These are phyloP conservation scores for Coemansia brasiliensis DNA, from an alignment of 192 early-diverging fungal genomes.

Conservation along the genomic window DNA sequence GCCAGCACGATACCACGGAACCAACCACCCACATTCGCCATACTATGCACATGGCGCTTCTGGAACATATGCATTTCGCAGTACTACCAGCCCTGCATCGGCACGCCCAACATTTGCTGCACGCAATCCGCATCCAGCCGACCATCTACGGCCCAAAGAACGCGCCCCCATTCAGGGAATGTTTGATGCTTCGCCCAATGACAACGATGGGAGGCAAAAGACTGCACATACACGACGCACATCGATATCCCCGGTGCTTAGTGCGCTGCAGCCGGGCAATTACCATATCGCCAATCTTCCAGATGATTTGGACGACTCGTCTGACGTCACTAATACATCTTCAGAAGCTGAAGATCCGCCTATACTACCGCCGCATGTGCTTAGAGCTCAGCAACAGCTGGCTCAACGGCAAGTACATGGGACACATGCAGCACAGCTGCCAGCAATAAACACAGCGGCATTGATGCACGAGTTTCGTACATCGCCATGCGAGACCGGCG, in stretches of 20 bases:
- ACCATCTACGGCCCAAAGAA: not conserved
- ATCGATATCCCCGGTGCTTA: conserved; percentile 50
- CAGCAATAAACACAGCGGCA: conserved; percentile 37
- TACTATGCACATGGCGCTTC: conserved; percentile 50
- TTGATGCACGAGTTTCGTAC: conserved; percentile 12
- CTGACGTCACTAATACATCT: conserved; percentile 18
- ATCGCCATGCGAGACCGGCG: conserved; percentile 40
- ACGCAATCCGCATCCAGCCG: not conserved
- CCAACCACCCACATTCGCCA: conserved; percentile 43
- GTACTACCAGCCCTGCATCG: conserved; percentile 2
- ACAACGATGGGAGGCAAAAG: not conserved
- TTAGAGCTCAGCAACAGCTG: conserved; percentile 2
- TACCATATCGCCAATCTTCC: conserved; percentile 55
- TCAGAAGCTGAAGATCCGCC: conserved; percentile 4
- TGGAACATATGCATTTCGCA: conserved; percentile 11
- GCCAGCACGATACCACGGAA: conserved; percentile 49
- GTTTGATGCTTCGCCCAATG: not conserved
- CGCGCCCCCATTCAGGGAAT: not conserved
- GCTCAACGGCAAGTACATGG: not conserved
- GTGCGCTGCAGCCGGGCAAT: conserved; percentile 41
- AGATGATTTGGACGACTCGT: conserved; percentile 38
- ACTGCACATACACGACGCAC: conserved; percentile 2
- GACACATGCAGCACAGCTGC: not conserved
- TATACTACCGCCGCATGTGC: not conserved
- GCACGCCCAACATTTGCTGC: conserved; percentile 1